phyloP scores from a whole-genome alignment of 768 basidiomycete genomes.

The Tubosaeta sp. region DNA sequence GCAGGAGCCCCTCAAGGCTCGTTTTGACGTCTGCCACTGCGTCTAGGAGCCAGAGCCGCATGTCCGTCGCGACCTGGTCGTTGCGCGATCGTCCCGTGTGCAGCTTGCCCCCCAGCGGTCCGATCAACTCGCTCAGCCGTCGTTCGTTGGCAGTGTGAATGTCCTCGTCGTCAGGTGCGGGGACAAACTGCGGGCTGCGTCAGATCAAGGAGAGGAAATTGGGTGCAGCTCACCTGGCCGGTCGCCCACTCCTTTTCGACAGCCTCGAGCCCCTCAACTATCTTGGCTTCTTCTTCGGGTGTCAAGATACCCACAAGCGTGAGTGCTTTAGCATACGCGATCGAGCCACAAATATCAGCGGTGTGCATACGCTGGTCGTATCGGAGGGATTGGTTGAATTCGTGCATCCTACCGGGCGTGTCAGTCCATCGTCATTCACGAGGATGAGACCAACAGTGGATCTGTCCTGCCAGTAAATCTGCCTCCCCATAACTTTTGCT shows the following conservation, averaged over 20 bases:
- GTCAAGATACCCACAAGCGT: slow-evolving; percentile 78
- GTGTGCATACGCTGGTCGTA: slow-evolving; percentile 95
- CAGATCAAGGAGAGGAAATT: not conserved
- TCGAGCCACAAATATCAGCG: slow-evolving; percentile 89
- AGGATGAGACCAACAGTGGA: slow-evolving; percentile 30
- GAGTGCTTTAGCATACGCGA: slow-evolving; percentile 91
- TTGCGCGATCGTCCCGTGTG: slow-evolving; percentile 97
- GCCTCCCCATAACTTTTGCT: slow-evolving; percentile 85
- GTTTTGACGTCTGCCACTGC: slow-evolving; percentile 65
- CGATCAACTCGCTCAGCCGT: slow-evolving; percentile 88
- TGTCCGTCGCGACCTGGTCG: slow-evolving; percentile 98
- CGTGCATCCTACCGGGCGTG: slow-evolving; percentile 72
- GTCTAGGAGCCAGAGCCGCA: slow-evolving; percentile 92
- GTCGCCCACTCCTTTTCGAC: slow-evolving; percentile 86
- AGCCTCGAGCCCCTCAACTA: slow-evolving; percentile 65
- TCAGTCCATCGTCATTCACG: not conserved
- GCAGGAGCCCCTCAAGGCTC: slow-evolving; percentile 72
- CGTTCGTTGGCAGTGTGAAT: slow-evolving; percentile 99
- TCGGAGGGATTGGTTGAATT: slow-evolving; percentile 92
- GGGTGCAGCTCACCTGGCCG: slow-evolving; percentile 46
- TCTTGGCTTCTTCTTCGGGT: slow-evolving; percentile 64
- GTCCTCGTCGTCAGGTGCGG: slow-evolving; percentile 90
- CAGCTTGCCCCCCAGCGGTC: slow-evolving; percentile 88
- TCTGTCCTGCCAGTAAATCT: slow-evolving; percentile 88
- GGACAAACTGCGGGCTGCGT: slow-evolving; percentile 52